These are phyloP conservation scores for Thyridium curvatum DNA, from an alignment of 2,329 filamentous ascomycete genomes.

Conservation along the genomic window DNA sequence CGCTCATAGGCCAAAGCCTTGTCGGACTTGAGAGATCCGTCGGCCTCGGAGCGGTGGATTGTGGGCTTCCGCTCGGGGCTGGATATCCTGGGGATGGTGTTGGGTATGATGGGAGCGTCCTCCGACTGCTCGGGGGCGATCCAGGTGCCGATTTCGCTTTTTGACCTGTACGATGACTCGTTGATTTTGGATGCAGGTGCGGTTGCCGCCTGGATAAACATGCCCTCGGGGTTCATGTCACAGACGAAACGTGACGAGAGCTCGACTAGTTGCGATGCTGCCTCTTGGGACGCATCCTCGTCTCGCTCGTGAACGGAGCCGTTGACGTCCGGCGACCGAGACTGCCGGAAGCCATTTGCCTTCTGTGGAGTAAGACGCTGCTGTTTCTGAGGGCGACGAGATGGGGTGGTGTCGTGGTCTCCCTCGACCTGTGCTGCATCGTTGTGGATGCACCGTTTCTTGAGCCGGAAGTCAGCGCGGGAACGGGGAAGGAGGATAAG, in stretches of 20 bases:
- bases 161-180: slow-evolving; percentile 29
- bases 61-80: too few relatives aligned
- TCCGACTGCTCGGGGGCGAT: slow-evolving; percentile 7
- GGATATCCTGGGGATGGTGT: too few relatives aligned
- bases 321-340: slow-evolving; percentile 14
- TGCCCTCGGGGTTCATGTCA: slow-evolving; percentile 53
- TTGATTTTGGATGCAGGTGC: slow-evolving; percentile 25
- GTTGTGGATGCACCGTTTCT: slow-evolving; percentile 38
- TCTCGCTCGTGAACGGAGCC: slow-evolving; percentile 4
- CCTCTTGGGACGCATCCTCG: slow-evolving; percentile 14
- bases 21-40: slow-evolving; percentile 2
- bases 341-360: slow-evolving; percentile 1
- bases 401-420: background rate
- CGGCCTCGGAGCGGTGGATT: background rate
- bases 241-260: slow-evolving; percentile 45
- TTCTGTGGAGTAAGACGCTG: slow-evolving; percentile 1
- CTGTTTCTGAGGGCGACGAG: slow-evolving; percentile 17
- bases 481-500: too few relatives aligned
- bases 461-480: too few relatives aligned
- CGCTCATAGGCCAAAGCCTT: slow-evolving; percentile 8
- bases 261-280: slow-evolving; percentile 18
- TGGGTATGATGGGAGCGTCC: too few relatives aligned
- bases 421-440: slow-evolving; percentile 15
- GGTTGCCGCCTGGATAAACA: slow-evolving; percentile 52
- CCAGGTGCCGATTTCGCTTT: slow-evolving; percentile 52